Conservation (phyloP, 495 filamentous ascomycete genomes). For the Penicillium silybi region DNA sequence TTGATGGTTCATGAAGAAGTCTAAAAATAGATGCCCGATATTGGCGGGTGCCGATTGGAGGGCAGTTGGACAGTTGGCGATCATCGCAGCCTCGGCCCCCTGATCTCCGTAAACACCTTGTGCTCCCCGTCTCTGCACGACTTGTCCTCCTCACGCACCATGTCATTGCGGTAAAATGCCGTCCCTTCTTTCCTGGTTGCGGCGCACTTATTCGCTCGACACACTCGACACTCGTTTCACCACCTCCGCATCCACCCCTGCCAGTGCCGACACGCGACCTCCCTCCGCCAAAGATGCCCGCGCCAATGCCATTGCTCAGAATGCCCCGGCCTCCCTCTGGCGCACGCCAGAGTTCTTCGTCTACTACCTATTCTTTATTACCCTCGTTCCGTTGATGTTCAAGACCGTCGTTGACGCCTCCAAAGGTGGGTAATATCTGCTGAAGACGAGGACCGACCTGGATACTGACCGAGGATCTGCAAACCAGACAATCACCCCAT, state of each 20-base stretch:
- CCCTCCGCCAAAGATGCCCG: slow-evolving; percentile 40
- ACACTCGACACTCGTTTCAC: slow-evolving; percentile 92
- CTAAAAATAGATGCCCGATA: slow-evolving; percentile 5
- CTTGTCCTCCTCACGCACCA: slow-evolving; percentile 17
- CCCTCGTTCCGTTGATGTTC: slow-evolving; percentile 83
- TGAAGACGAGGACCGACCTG: background rate
- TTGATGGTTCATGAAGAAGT: background rate
- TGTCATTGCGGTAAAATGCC: slow-evolving; percentile 37
- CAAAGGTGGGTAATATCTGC: slow-evolving; percentile 53
- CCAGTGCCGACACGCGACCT: slow-evolving; percentile 46
- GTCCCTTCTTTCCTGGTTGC: slow-evolving; percentile 31
- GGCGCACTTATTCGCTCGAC: slow-evolving; percentile 74
- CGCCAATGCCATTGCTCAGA: slow-evolving; percentile 43
- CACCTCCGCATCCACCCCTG: slow-evolving; percentile 62
- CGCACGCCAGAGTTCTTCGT: slow-evolving; percentile 78
- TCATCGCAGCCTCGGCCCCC: slow-evolving; percentile 7
- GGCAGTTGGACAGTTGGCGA: background rate
- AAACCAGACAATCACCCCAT: slow-evolving; percentile 78
- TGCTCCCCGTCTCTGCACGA: background rate
- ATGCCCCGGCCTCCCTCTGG: slow-evolving; percentile 65
- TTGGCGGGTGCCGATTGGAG: slow-evolving; percentile 6
- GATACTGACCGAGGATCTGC: slow-evolving; percentile 37
- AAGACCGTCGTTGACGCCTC: slow-evolving; percentile 82
- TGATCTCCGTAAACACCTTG: slow-evolving; percentile 15
- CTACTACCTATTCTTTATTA: slow-evolving; percentile 69